Evolutionary conservation across 192 early-diverging fungal genomes (phyloP), one percentile per base, ranked within the genome.

Genomic region (Coemansia erecta): DNA sequence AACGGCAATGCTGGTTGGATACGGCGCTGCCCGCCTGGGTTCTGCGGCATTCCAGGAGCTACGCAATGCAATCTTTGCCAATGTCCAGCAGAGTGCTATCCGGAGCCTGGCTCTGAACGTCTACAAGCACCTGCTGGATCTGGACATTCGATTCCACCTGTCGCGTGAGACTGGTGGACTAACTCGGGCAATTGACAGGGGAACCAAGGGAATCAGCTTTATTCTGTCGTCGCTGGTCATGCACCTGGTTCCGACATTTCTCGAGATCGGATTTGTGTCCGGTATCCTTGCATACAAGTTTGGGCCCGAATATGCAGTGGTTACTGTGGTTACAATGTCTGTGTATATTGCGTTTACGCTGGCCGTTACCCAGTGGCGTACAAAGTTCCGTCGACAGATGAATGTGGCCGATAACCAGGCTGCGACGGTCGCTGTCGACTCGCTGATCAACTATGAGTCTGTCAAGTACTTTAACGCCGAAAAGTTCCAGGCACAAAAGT

Each of bases 391-490:
- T 23, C 88, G 88, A 44, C 80, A 93, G 48, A 97, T 97, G 83
- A 99, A 99, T 68, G 80, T 85, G 21, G 95, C 97, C 13, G 97
- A 99, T 64, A 99, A 98, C 70, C 73, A 89, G 68, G 97, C 95
- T 6, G 95, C 97, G 0, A 88, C 92, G 8, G 85, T 88, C 5
- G 94, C 95, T 7, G 94, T 97, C 0, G 97, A 99, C 66, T 94
- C 96, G 23, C 81, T 99, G 41, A 85, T 99, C 56, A 99, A 99
- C 61, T 95, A 92, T 70, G 97, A 99, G 75, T 90, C 95, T 9
- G 97, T 99, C 54, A 98, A 99, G 80, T 87, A 90, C 67, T 95
- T 98, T 71, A 94, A 89, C 62, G 97, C 96, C 63, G 97, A 98
- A 75, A 82, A 83, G 24, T 91, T 91, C 66, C 96, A 99, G 78